Evolutionary conservation across 83 land plant genomes (phyloP).

Genomic region (Picea mariana): DNA sequence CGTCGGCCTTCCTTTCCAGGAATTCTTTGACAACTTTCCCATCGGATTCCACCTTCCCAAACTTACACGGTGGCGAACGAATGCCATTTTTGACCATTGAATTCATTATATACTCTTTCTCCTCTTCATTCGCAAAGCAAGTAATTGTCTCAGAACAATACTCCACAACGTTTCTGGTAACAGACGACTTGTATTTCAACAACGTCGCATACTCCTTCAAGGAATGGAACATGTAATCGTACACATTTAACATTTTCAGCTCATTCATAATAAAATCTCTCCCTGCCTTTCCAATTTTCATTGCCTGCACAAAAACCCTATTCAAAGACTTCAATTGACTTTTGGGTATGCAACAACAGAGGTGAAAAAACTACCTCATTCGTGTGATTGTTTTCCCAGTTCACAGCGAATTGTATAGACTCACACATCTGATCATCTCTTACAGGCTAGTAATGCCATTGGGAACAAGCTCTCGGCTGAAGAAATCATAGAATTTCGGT

Average conservation of each 20-base stretch:
- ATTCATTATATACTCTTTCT: conserved; percentile 19
- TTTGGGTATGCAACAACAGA: too few relatives aligned
- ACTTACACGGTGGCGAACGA: conserved; percentile 18
- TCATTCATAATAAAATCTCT: conserved; percentile 24
- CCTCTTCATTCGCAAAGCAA: conserved; percentile 14
- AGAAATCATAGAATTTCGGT: conserved; percentile 46
- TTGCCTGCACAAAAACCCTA: conserved; percentile 20
- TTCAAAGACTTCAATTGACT: too few relatives aligned
- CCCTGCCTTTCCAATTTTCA: conserved; percentile 30
- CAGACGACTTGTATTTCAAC: conserved; percentile 28
- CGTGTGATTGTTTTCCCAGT: conserved; percentile 51
- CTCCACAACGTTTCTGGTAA: conserved; percentile 1
- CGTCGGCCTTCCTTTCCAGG: not conserved
- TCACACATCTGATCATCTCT: conserved; percentile 20
- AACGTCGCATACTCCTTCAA: conserved; percentile 37
- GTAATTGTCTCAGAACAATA: conserved; percentile 27
- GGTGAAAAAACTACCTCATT: conserved; percentile 23
- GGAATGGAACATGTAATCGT: conserved; percentile 48
- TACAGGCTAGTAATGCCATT: conserved; percentile 46
- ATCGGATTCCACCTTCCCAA: conserved; percentile 11
- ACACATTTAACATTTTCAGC: conserved; percentile 33
- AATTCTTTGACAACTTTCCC: not conserved
- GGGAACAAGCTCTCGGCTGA: conserved; percentile 36
- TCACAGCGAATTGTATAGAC: conserved; percentile 38
- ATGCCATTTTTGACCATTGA: conserved; percentile 16